phyloP scores from a whole-genome alignment of 768 basidiomycete genomes.

The Vishniacozyma victoriae region DNA sequence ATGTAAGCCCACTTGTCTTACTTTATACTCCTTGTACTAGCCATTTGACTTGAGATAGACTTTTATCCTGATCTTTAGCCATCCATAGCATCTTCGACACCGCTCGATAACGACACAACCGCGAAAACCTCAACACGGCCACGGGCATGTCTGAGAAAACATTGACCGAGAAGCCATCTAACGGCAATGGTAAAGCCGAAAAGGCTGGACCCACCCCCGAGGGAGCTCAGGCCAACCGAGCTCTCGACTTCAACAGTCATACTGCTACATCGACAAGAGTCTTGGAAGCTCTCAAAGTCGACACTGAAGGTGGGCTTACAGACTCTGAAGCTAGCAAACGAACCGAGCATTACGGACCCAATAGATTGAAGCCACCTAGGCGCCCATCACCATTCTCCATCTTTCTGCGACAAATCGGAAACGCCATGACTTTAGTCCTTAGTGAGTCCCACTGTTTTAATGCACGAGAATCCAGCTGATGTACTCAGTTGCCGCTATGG shows the following conservation, averaged over 20 bases:
- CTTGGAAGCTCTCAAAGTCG: conserved; percentile 32
- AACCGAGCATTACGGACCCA: conserved; percentile 38
- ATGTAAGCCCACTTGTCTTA: no score
- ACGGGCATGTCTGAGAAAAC: no score
- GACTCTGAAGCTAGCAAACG: conserved; percentile 30
- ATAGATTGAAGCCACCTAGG: conserved; percentile 44
- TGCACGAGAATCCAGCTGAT: conserved; percentile 3
- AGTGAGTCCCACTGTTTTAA: conserved; percentile 14
- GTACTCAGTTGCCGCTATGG: conserved; percentile 48
- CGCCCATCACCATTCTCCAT: conserved; percentile 37
- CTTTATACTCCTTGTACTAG: no score
- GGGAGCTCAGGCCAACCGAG: conserved; percentile 19
- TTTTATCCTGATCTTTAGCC: no score
- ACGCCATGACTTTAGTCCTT: conserved; percentile 39
- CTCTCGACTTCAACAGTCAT: conserved; percentile 33
- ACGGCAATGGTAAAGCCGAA: neutral
- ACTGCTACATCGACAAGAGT: conserved; percentile 36
- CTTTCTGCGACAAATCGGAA: conserved; percentile 40
- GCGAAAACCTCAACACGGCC: no score
- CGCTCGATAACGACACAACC: no score
- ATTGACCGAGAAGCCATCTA: no score
- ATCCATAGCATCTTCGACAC: no score
- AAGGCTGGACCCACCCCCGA: conserved; percentile 4
- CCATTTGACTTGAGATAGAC: no score
- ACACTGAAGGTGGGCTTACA: conserved; percentile 35